Evolutionary conservation across 2,329 filamentous ascomycete species (phyloP).

Genomic region (Ascochyta lentis): DNA sequence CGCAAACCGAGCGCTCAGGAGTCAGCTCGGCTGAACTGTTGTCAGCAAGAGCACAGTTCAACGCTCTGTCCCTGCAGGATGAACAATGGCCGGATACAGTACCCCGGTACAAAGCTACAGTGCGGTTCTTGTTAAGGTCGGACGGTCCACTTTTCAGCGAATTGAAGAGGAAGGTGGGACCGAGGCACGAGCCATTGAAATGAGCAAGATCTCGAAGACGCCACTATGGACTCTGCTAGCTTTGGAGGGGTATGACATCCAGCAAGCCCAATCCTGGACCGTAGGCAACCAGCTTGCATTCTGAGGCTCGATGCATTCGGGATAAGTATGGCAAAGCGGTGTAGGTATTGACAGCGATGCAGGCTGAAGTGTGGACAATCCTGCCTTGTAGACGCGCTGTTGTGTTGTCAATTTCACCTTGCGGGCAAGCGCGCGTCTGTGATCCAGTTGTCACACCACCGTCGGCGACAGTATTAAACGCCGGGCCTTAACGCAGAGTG

Average conservation of each 20-base stretch:
- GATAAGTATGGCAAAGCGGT: background rate
- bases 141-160: background rate
- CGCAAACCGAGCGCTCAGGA: background rate
- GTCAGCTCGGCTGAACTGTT: background rate
- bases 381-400: background rate
- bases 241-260: background rate
- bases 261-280: background rate
- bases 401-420: background rate
- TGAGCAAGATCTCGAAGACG: background rate
- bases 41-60: background rate
- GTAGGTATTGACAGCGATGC: background rate
- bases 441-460: background rate
- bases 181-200: background rate
- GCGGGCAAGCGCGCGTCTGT: constrained; percentile 3
- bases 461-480: background rate
- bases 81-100: background rate
- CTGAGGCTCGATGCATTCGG: background rate
- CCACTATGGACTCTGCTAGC: background rate
- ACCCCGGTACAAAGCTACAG: background rate
- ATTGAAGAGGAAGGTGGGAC: background rate
- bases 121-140: background rate
- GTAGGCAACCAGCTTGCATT: background rate
- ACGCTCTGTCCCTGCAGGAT: background rate
- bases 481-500: background rate
- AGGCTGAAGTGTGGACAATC: background rate